Base-by-base conservation (phyloP, 352 stramenopile genomes). In the Phytopythium helicoides region DNA sequence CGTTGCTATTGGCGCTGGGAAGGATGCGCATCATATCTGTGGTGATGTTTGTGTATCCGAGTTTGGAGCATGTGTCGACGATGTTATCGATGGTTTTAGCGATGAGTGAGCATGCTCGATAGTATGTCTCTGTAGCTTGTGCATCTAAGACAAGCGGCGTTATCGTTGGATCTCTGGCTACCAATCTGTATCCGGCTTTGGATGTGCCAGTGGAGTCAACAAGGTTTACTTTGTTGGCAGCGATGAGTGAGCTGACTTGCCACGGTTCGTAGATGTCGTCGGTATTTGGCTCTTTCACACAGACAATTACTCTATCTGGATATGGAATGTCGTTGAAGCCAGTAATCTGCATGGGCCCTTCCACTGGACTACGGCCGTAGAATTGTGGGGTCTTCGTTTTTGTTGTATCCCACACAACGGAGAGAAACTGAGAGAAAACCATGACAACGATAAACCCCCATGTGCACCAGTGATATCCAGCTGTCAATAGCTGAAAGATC, bases 31-130 rank as follows among this genome's bases (percentile, higher is more conserved):
- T 26, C n/a, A 48, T 19, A 44, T 53, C 52, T 10, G 7, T 16
- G 4, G 52, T 48, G 15, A 59, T 31, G 26, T 59, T 59, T 11
- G 42, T 36, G 23, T 59, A 59, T 14, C 52, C 52, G 3, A 59
- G 28, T n/a, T n/a, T 12, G 5, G 15, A 16, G 18, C 50, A 56
- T 21, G 25, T 18, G 16, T 56, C 39, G 16, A 56, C 31, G 15
- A 56, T 59, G 25, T 25, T n/a, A 23, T 54, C 31, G n/a, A 59
- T 31, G 5, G 42, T 59, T 10, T 26, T 16, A 19, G 36, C 34
- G 14, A 59, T 59, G 8, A 59, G 28, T 2, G 18, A 15, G 35
- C 50, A 56, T 19, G 42, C 11, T 19, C 12, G 12, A 26, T 16
- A 21, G 3, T 48, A 36, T 6, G 33, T 26, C n/a, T 48, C 33